Conservation (phyloP, 257 asterid species). For the Avicennia marina region DNA sequence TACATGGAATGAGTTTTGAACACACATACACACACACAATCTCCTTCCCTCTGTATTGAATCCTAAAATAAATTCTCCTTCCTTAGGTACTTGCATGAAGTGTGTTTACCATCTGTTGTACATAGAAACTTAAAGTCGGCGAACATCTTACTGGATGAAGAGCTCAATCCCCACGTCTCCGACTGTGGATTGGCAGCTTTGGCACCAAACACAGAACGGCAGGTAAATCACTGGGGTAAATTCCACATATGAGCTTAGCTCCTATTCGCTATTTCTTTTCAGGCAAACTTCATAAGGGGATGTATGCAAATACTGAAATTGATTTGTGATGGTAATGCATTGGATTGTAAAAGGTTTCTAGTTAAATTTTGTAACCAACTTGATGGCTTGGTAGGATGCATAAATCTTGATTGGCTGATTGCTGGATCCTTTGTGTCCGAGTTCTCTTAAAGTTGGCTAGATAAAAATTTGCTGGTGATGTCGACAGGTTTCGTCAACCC, state of each 20-base stretch:
- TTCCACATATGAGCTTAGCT: slow-evolving; percentile 1
- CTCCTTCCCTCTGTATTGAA: slow-evolving; percentile 11
- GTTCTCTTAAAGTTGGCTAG: no score
- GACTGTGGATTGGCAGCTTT: slow-evolving; percentile 91
- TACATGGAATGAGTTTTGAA: slow-evolving; percentile 6
- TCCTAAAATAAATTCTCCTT: slow-evolving; percentile 20
- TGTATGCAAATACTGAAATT: not conserved
- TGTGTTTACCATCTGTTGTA: slow-evolving; percentile 88
- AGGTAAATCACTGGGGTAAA: slow-evolving; percentile 42
- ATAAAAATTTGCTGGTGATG: no score
- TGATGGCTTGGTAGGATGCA: no score
- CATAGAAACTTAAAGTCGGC: slow-evolving; percentile 95
- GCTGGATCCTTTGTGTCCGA: no score
- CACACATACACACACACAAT: not conserved
- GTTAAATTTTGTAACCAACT: no score
- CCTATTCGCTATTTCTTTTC: not conserved
- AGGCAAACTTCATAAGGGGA: not conserved
- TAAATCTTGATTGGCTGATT: no score
- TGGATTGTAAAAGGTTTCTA: not conserved
- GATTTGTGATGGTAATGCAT: not conserved
- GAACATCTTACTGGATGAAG: slow-evolving; percentile 89
- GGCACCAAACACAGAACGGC: slow-evolving; percentile 86
- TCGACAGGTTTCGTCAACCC: slow-evolving; percentile 65
- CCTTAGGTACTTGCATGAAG: slow-evolving; percentile 97
- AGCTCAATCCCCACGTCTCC: slow-evolving; percentile 87